These are phyloP conservation scores for Psilocybe azurescens DNA, from an alignment of 768 basidiomycete species.

Conservation along the genomic window DNA sequence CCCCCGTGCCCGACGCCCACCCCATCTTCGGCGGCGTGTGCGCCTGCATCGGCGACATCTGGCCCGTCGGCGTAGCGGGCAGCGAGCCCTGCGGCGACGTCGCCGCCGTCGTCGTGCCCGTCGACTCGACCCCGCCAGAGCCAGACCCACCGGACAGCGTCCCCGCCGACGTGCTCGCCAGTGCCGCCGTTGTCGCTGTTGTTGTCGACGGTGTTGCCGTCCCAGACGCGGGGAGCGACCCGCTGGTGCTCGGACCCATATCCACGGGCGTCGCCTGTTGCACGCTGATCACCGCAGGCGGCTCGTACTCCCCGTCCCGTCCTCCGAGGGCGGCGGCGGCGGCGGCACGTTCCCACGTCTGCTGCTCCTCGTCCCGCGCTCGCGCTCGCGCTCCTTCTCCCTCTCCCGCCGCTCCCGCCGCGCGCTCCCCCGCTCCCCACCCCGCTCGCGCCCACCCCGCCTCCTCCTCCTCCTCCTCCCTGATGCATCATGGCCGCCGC, in stretches of 20 bases:
- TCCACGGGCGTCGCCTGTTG: not conserved
- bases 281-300: not conserved
- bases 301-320: constrained; percentile 19
- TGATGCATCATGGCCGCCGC: constrained; percentile 20
- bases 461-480: constrained; percentile 10
- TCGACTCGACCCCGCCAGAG: not conserved
- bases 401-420: constrained; percentile 32
- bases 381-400: constrained; percentile 38
- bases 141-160: not conserved
- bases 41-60: constrained; percentile 19
- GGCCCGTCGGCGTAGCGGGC: constrained; percentile 24
- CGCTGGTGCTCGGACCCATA: too few relatives aligned
- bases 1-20: constrained; percentile 11
- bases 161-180: constrained; percentile 2
- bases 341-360: constrained; percentile 27
- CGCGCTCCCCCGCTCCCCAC: constrained; percentile 30
- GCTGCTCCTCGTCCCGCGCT: constrained; percentile 27
- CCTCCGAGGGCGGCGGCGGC: constrained; percentile 35
- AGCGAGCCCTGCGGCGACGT: constrained; percentile 25
- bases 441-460: constrained; percentile 22
- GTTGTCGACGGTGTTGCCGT: not conserved
- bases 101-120: constrained; percentile 21
- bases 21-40: constrained; percentile 18
- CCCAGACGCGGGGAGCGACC: not conserved
- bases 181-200: too few relatives aligned